Percentiles rank a stretch among this genome's conserved stretches.
phyloP scores from a whole-genome alignment of 768 basidiomycete genomes.

The Russula vinacea region DNA sequence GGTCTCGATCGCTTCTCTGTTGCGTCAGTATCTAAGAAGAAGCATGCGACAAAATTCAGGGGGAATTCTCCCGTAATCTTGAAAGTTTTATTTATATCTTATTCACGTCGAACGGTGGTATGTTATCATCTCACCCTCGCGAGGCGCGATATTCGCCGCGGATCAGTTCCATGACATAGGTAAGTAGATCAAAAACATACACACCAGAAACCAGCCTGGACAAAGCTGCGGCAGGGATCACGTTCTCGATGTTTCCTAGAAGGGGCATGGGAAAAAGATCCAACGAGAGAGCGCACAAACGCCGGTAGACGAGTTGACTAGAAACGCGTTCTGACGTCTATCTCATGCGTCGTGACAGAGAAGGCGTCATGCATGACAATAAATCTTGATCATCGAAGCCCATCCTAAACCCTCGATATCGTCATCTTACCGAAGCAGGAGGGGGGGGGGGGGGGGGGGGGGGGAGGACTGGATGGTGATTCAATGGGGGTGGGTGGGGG shows the following conservation, averaged over 20 bases:
- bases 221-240: no score
- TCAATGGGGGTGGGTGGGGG: not conserved
- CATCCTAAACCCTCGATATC: not conserved
- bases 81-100: not conserved
- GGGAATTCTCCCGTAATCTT: not conserved
- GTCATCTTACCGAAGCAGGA: not conserved
- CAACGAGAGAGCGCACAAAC: not conserved
- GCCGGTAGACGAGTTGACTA: not conserved
- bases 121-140: not conserved
- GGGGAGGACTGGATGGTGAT: not conserved
- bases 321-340: not conserved
- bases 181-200: no score
- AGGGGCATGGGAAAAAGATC: no score
- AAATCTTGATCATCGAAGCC: not conserved
- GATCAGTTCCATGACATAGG: not conserved
- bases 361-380: not conserved
- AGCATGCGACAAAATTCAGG: not conserved
- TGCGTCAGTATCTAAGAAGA: not conserved
- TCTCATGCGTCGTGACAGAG: not conserved
- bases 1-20: no score
- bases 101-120: no score
- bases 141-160: not conserved
- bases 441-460: no score
- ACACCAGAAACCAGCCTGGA: no score
- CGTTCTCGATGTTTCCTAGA: no score